Conservation (phyloP, 495 filamentous ascomycete genomes). For the Elasticomyces elasticus region DNA sequence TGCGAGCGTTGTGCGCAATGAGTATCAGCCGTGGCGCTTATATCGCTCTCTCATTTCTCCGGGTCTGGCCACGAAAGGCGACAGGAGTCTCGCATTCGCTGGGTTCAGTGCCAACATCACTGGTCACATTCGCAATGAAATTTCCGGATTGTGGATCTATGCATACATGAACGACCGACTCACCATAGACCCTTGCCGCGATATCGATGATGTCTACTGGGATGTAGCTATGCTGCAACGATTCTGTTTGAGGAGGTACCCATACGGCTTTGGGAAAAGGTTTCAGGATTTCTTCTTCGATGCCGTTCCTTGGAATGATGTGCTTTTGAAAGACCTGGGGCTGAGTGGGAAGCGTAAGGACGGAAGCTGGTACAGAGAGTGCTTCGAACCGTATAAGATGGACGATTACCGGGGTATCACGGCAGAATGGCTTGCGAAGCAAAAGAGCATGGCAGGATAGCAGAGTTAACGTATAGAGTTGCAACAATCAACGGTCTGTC, state of each 20-base stretch:
- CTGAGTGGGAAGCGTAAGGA: conserved; percentile 37
- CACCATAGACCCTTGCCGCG: conserved; percentile 3
- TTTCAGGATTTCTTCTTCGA: conserved; percentile 71
- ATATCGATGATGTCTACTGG: conserved; percentile 28
- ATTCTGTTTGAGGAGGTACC: conserved; percentile 61
- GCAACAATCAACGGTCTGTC: no score
- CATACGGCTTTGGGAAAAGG: conserved; percentile 47
- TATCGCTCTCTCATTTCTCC: conserved; percentile 29
- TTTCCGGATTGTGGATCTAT: conserved; percentile 26
- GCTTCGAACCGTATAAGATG: conserved; percentile 32
- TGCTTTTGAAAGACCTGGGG: conserved; percentile 59
- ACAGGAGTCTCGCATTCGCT: conserved; percentile 23
- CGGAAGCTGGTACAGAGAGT: conserved; percentile 28
- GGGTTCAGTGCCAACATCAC: conserved; percentile 12
- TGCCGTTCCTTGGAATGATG: conserved; percentile 64
- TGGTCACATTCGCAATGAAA: conserved; percentile 21
- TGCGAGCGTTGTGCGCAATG: neutral
- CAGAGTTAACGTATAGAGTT: no score
- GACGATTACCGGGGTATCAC: conserved; percentile 34
- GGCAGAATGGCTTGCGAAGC: conserved; percentile 23
- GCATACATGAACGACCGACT: conserved; percentile 37
- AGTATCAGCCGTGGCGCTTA: conserved; percentile 17
- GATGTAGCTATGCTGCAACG: conserved; percentile 56
- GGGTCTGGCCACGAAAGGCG: conserved; percentile 9
- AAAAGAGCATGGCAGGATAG: neutral